A percentile compares a stretch with the other conserved stretches of the same genome.
These are phyloP conservation scores for Arthonia radiata DNA, from an alignment of 495 filamentous ascomycete species.

Conservation along the genomic window DNA sequence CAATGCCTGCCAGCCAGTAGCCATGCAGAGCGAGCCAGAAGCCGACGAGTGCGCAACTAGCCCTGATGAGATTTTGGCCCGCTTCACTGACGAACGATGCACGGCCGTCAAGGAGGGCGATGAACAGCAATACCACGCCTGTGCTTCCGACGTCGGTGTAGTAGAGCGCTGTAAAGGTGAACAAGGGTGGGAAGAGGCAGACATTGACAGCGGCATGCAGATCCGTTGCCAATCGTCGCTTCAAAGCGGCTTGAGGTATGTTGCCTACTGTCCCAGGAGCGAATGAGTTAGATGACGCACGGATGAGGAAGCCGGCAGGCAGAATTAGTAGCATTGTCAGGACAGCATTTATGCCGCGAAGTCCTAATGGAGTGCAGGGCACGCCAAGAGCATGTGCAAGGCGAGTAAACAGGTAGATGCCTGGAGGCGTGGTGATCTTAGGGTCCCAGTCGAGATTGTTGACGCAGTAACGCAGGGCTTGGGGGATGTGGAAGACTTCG, in stretches of 20 bases:
- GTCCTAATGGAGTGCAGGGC: not conserved
- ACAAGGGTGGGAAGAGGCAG: constrained; percentile 65
- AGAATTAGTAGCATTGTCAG: not conserved
- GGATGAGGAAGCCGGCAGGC: not conserved
- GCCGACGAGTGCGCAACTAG: no score
- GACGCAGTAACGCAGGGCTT: constrained; percentile 66
- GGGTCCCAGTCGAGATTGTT: constrained; percentile 73
- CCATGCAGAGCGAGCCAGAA: no score
- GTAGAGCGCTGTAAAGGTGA: constrained; percentile 85
- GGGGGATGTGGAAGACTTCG: constrained; percentile 84
- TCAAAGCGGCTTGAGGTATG: constrained; percentile 1
- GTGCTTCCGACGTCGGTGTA: constrained; percentile 74
- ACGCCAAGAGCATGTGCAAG: not conserved
- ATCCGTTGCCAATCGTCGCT: constrained; percentile 3
- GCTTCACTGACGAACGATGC: no score
- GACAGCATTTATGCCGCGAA: not conserved
- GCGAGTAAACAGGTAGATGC: constrained; percentile 32
- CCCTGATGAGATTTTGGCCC: no score
- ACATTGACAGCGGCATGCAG: constrained; percentile 53
- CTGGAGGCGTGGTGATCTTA: constrained; percentile 89
- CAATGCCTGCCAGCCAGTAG: no score
- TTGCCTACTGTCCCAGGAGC: constrained; percentile 1
- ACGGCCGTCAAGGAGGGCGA: no score
- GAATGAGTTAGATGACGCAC: constrained; percentile 19
- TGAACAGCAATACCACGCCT: constrained; percentile 20